Evolutionary conservation across 1,139 yeast species (phyloP).

Genomic region (Debaryomyces nepalensis): DNA sequence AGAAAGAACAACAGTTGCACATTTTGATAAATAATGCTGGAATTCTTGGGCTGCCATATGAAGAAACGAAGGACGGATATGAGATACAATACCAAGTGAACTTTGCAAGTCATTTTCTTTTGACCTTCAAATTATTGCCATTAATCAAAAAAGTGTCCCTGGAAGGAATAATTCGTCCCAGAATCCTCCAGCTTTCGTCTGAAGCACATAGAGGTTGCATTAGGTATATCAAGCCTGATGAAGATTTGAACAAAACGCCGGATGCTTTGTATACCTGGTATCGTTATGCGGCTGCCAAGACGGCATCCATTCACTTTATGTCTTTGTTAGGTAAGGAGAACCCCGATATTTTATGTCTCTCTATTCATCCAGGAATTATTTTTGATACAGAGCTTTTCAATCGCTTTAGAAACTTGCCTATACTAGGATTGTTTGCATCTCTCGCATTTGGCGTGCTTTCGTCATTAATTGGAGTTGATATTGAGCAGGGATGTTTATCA

Average conservation of each 20-base stretch:
- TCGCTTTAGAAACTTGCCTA: slow-evolving; percentile 33
- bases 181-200: slow-evolving; percentile 41
- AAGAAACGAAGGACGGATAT: slow-evolving; percentile 40
- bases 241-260: slow-evolving; percentile 32
- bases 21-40: slow-evolving; percentile 49
- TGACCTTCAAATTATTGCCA: slow-evolving; percentile 38
- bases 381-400: slow-evolving; percentile 40
- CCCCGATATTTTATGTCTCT: slow-evolving; percentile 38
- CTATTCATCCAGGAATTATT: slow-evolving; percentile 49
- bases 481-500: slow-evolving; percentile 43
- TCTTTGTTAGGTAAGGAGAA: slow-evolving; percentile 31
- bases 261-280: slow-evolving; percentile 32
- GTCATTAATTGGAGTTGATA: slow-evolving; percentile 30
- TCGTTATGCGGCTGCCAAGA: slow-evolving; percentile 43
- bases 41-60: slow-evolving; percentile 43
- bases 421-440: slow-evolving; percentile 28
- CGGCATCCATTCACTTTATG: slow-evolving; percentile 38
- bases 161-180: slow-evolving; percentile 27
- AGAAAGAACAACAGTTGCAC: slow-evolving; percentile 35
- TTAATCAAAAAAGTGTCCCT: slow-evolving; percentile 27
- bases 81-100: slow-evolving; percentile 52
- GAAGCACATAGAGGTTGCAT: slow-evolving; percentile 36
- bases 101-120: slow-evolving; percentile 38
- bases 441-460: no score
- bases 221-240: slow-evolving; percentile 30